Percentiles rank a stretch among this genome's conserved stretches.
These are phyloP conservation scores for Pouteria campechiana DNA, from an alignment of 179 eudicot genomes.

Conservation along the genomic window DNA sequence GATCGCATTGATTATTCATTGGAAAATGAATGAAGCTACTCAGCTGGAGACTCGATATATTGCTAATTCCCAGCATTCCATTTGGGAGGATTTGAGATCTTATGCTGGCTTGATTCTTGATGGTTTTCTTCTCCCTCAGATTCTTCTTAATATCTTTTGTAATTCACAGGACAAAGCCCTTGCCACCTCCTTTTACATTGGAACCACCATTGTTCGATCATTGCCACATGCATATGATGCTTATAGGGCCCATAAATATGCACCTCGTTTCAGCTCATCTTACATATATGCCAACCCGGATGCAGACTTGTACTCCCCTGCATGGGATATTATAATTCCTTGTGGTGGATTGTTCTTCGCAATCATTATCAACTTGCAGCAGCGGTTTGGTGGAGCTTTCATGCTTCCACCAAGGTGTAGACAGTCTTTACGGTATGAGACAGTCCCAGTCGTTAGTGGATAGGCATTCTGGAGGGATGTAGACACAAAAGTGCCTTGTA, in stretches of 20 bases:
- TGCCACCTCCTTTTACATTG: slow-evolving; percentile 54
- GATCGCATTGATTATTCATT: slow-evolving; percentile 47
- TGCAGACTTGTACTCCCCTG: slow-evolving; percentile 65
- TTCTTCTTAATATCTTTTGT: slow-evolving; percentile 61
- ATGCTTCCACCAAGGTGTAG: slow-evolving; percentile 55
- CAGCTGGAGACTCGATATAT: neutral
- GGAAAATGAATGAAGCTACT: slow-evolving; percentile 15
- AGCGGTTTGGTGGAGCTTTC: slow-evolving; percentile 71
- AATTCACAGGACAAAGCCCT: slow-evolving; percentile 54
- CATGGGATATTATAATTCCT: slow-evolving; percentile 73
- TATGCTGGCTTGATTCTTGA: slow-evolving; percentile 69
- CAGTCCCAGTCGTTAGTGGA: slow-evolving; percentile 36
- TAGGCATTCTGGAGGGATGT: no score
- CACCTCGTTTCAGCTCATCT: slow-evolving; percentile 26
- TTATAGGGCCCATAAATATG: slow-evolving; percentile 48
- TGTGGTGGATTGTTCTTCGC: slow-evolving; percentile 40
- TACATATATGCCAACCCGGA: slow-evolving; percentile 71
- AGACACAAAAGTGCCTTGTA: no score
- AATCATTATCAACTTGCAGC: slow-evolving; percentile 58
- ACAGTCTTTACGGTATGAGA: slow-evolving; percentile 45
- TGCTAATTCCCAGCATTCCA: slow-evolving; percentile 7
- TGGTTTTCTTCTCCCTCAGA: slow-evolving; percentile 74
- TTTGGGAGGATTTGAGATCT: slow-evolving; percentile 65
- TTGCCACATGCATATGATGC: slow-evolving; percentile 84
- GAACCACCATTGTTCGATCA: slow-evolving; percentile 71